Evolutionary conservation across 306 rosid genomes (phyloP).

Genomic region (Fragaria nilgerrensis): DNA sequence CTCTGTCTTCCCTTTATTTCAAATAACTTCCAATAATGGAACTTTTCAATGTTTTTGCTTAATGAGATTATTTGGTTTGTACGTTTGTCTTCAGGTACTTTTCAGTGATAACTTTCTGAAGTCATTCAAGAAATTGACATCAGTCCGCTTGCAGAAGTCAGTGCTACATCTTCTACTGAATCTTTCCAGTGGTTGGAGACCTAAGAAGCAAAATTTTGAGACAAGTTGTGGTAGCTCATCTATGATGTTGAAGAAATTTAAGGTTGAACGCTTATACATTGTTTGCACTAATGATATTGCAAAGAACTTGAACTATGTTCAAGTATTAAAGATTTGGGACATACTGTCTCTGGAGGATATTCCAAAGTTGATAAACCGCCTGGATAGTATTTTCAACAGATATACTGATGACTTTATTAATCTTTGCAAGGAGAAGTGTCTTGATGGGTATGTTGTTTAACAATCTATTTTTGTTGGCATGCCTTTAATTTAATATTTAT

Average conservation of each 20-base stretch:
- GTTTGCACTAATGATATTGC: conserved; percentile 54
- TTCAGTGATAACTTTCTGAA: conserved; percentile 67
- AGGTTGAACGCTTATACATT: conserved; percentile 52
- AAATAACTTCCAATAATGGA: neutral
- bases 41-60: neutral
- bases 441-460: conserved; percentile 49
- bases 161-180: conserved; percentile 52
- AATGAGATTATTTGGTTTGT: neutral
- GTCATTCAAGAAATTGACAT: conserved; percentile 54
- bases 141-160: conserved; percentile 36
- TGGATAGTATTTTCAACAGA: conserved; percentile 50
- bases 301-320: conserved; percentile 40
- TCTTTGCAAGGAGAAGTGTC: conserved; percentile 48
- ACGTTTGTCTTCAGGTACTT: conserved; percentile 39
- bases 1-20: neutral
- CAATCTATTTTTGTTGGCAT: neutral
- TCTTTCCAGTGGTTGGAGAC: conserved; percentile 77
- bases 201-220: conserved; percentile 38
- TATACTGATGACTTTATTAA: conserved; percentile 50
- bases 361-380: conserved; percentile 55
- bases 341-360: conserved; percentile 49
- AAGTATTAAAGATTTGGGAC: conserved; percentile 78
- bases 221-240: conserved; percentile 46
- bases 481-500: neutral
- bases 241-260: conserved; percentile 48